Base-by-base conservation (phyloP, 306 rosid genomes). In the Sechiopsis laciniata region DNA sequence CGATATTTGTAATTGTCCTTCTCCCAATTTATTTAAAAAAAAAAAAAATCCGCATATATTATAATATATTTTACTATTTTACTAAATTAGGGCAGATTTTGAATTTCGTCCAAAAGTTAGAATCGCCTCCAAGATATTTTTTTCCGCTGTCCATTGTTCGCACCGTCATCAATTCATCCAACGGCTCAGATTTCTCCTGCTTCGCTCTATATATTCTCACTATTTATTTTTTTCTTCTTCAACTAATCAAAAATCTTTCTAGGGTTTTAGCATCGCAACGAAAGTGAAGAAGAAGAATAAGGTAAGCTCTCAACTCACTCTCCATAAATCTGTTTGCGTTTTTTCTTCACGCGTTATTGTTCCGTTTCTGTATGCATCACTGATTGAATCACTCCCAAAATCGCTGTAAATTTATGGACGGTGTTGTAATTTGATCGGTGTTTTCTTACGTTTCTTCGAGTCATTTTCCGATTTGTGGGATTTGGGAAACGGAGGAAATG, bases 211-310 rank as follows among this genome's bases (percentile, higher is more conserved):
- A 29, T 35, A 72, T 55, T 52, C 26, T 16, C 26, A 29, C 32
- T 37, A n/a, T n/a, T 2, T 1, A 52, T 10, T 54, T 54, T 17
- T 12, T 35, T 21, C 64, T 0, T 11, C 6, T 3, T 14, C 52
- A 10, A 10, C 75, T 17, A 65, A 29, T 54, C 75, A 52, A 6
- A 48, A 21, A 46, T 6, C 32, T 10, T 32, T 12, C 52, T 72
- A 72, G 75, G 75, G 75, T 72, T 72, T 35, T 72, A 35, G 75
- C 21, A 55, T 72, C 37, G 64, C 37, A 7, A n/a, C 35, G 53
- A 7, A 35, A 37, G n/a, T n/a, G n/a, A 6, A 5, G 75, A 71
- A 54, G 75, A 8, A 71, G 61, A 52, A 71, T 48, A 68, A 69
- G 74, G 74, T 70, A 16, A 15, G 60, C n/a, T 24, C 13, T 70